These are phyloP conservation scores for Pharus latifolius DNA, from an alignment of 176 grass and related monocot species.

Conservation along the genomic window DNA sequence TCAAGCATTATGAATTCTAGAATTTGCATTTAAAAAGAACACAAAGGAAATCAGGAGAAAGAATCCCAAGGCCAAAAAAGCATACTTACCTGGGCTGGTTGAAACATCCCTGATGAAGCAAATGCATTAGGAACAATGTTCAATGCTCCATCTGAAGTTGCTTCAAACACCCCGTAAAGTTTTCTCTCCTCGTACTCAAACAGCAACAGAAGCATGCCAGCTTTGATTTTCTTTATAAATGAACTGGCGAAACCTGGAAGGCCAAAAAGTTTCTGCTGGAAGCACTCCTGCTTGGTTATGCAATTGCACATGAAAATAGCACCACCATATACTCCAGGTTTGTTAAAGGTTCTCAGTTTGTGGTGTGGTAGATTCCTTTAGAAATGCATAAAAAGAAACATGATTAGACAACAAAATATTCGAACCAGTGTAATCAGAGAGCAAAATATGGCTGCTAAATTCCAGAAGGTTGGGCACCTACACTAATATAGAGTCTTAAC, in stretches of 20 bases:
- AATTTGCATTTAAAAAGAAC: conserved; percentile 2
- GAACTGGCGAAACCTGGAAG: conserved; percentile 35
- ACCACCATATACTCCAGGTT: conserved; percentile 40
- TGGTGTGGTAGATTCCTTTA: conserved; percentile 15
- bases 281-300: conserved; percentile 30
- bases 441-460: background rate
- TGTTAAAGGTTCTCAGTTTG: conserved; percentile 7
- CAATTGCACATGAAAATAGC: conserved; percentile 48
- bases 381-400: conserved; percentile 5
- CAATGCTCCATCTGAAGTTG: conserved; percentile 51
- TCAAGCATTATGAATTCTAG: too few relatives aligned
- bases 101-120: conserved; percentile 15
- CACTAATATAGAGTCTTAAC: background rate
- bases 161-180: conserved; percentile 57
- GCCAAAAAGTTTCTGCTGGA: conserved; percentile 30
- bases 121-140: conserved; percentile 42
- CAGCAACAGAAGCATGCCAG: conserved; percentile 68
- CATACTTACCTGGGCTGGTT: conserved; percentile 35
- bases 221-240: conserved; percentile 56
- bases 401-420: background rate
- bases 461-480: background rate
- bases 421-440: background rate
- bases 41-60: background rate
- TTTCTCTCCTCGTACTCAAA: conserved; percentile 49
- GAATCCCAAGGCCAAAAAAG: background rate